phyloP scores from a whole-genome alignment of 768 basidiomycete species.

The Boletus rubescentipes region DNA sequence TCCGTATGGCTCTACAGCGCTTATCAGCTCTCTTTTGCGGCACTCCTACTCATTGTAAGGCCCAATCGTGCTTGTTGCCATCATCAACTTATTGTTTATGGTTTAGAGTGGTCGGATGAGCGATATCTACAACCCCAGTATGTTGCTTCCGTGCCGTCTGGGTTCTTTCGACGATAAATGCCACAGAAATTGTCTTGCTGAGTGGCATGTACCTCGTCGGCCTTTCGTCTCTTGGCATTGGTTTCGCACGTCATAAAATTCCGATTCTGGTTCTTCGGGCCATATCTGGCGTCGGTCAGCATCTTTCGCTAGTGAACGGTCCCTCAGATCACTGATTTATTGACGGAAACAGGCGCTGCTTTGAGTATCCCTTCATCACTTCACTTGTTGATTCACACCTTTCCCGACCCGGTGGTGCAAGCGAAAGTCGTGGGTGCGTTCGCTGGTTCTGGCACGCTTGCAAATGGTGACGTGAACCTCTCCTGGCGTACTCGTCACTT shows the following conservation, averaged over 20 bases:
- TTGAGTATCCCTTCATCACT: not conserved
- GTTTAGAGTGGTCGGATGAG: not conserved
- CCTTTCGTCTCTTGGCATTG: not conserved
- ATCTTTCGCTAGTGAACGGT: too few relatives aligned
- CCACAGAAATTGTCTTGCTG: not conserved
- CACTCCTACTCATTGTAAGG: not conserved
- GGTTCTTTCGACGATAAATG: not conserved
- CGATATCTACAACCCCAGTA: conserved; percentile 1
- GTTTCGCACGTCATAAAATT: not conserved
- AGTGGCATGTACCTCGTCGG: not conserved
- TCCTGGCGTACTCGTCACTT: not conserved
- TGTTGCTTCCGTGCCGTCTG: too few relatives aligned
- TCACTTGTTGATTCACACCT: not conserved
- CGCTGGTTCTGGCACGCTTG: not conserved
- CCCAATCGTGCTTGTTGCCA: not conserved
- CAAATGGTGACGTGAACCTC: not conserved
- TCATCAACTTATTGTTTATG: not conserved
- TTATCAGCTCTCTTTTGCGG: not conserved
- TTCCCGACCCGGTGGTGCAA: not conserved
- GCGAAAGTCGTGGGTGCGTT: not conserved
- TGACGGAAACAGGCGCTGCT: not conserved
- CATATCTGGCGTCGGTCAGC: not conserved
- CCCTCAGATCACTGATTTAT: not conserved
- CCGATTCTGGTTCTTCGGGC: not conserved
- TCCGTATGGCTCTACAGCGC: not conserved